phyloP scores from a whole-genome alignment of 352 stramenopile genomes.

The Aphanomyces cochlioides region DNA sequence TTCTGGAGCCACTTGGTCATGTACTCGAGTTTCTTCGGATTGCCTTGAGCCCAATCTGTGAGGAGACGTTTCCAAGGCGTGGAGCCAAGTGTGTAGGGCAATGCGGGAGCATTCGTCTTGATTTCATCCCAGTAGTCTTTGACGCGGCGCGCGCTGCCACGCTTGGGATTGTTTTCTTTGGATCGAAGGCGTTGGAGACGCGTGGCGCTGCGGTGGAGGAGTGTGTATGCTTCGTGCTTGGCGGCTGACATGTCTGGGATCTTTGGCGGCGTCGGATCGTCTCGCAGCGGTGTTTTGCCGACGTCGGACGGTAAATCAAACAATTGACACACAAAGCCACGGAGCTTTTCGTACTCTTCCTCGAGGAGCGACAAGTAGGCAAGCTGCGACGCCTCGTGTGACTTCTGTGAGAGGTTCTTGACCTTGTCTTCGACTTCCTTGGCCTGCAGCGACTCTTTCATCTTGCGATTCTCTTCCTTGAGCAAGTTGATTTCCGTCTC shows the following conservation, averaged over 20 bases:
- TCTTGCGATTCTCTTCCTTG: constrained; percentile 68
- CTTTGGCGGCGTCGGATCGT: not conserved
- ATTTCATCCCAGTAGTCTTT: constrained; percentile 89
- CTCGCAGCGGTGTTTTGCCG: constrained; percentile 36
- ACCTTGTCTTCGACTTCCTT: constrained; percentile 86
- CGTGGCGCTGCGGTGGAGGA: constrained; percentile 24
- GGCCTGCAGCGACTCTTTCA: constrained; percentile 82
- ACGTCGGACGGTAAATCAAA: constrained; percentile 70
- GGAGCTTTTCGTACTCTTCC: constrained; percentile 79
- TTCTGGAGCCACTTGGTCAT: constrained; percentile 89
- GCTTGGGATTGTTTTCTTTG: constrained; percentile 25
- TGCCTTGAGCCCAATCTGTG: constrained; percentile 82
- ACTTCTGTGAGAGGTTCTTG: constrained; percentile 77
- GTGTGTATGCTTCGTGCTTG: constrained; percentile 27
- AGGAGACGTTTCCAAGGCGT: constrained; percentile 84
- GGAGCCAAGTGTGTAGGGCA: constrained; percentile 80
- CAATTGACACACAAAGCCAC: constrained; percentile 69
- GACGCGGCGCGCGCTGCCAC: constrained; percentile 72
- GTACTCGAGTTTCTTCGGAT: constrained; percentile 88
- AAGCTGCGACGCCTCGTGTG: constrained; percentile 82
- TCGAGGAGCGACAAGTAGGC: constrained; percentile 77
- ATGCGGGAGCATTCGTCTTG: constrained; percentile 70
- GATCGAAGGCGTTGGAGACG: constrained; percentile 22
- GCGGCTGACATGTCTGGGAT: constrained; percentile 15
- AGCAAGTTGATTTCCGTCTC: constrained; percentile 71